A percentile compares a stretch with the other conserved stretches of the same genome.
phyloP scores from a whole-genome alignment of 352 stramenopile species.

The Sclerospora graminicola region DNA sequence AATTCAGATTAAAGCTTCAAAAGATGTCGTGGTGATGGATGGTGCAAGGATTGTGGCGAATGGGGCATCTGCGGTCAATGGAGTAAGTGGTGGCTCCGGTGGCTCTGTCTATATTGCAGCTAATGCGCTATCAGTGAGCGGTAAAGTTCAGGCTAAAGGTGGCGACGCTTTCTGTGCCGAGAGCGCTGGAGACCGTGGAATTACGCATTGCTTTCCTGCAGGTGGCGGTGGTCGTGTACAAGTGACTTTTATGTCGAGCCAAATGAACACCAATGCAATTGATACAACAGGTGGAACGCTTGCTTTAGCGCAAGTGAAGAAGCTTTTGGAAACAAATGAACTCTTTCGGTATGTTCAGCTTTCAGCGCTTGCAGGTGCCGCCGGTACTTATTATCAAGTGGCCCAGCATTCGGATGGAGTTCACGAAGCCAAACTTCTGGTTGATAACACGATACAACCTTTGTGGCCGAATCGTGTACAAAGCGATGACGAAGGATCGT shows the following conservation, averaged over 20 bases:
- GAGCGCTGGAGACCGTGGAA: constrained; percentile 10
- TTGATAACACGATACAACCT: constrained; percentile 30
- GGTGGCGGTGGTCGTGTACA: constrained; percentile 57
- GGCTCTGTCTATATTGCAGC: constrained; percentile 44
- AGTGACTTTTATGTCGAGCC: constrained; percentile 57
- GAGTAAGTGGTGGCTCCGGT: constrained; percentile 36
- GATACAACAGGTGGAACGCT: constrained; percentile 45
- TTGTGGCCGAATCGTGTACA: constrained; percentile 20
- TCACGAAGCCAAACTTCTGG: constrained; percentile 32
- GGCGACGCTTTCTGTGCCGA: constrained; percentile 39
- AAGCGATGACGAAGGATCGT: constrained; percentile 10
- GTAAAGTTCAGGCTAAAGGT: constrained; percentile 35
- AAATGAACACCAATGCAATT: constrained; percentile 40
- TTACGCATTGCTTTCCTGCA: constrained; percentile 40
- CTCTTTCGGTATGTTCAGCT: constrained; percentile 29
- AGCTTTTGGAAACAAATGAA: constrained; percentile 17
- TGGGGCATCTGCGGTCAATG: constrained; percentile 27
- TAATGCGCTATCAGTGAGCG: constrained; percentile 33
- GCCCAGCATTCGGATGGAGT: constrained; percentile 36
- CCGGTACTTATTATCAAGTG: constrained; percentile 57
- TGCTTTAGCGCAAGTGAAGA: constrained; percentile 6
- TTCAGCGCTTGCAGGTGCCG: constrained; percentile 34
- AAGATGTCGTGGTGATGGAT: constrained; percentile 58
- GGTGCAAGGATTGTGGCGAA: constrained; percentile 39
- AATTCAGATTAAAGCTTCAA: constrained; percentile 54